phyloP scores from a whole-genome alignment of 2,329 filamentous ascomycete species.

The Corinectria fuckeliana region DNA sequence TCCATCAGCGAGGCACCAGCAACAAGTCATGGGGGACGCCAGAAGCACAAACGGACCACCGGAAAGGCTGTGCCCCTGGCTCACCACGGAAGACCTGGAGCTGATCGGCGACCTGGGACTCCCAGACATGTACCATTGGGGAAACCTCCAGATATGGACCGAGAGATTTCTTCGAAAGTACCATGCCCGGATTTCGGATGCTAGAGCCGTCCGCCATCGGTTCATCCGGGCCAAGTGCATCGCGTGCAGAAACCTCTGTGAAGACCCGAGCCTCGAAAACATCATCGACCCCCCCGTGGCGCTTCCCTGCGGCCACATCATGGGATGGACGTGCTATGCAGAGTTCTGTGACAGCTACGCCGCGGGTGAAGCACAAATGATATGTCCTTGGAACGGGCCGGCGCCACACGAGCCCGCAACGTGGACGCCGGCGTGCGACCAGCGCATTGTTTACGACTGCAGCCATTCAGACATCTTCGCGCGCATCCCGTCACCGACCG shows the following conservation, averaged over 20 bases:
- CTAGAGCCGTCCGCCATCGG: background rate
- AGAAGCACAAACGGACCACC: background rate
- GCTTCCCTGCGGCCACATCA: slow-evolving; percentile 33
- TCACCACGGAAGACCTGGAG: slow-evolving; percentile 14
- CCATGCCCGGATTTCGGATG: background rate
- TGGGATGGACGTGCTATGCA: slow-evolving; percentile 25
- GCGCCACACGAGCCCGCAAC: slow-evolving; percentile 4
- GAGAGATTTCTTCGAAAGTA: background rate
- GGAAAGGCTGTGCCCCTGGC: slow-evolving; percentile 6
- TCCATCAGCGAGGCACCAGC: background rate
- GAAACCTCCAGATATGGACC: slow-evolving; percentile 11
- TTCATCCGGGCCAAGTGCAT: slow-evolving; percentile 29
- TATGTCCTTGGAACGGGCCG: slow-evolving; percentile 29
- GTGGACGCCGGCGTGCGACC: slow-evolving; percentile 14
- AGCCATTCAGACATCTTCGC: slow-evolving; percentile 9
- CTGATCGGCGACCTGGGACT: slow-evolving; percentile 22
- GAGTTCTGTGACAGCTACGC: slow-evolving; percentile 1
- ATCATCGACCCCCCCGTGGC: slow-evolving; percentile 2
- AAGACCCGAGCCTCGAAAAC: background rate
- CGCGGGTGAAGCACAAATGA: background rate
- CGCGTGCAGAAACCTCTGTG: slow-evolving; percentile 23
- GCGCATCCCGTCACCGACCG: background rate
- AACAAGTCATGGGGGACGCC: background rate
- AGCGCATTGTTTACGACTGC: slow-evolving; percentile 27
- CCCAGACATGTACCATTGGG: slow-evolving; percentile 23